Percentiles rank a stretch among this genome's conserved stretches.
Conservation (phyloP, 306 rosid species). For the Acacia confusa region DNA sequence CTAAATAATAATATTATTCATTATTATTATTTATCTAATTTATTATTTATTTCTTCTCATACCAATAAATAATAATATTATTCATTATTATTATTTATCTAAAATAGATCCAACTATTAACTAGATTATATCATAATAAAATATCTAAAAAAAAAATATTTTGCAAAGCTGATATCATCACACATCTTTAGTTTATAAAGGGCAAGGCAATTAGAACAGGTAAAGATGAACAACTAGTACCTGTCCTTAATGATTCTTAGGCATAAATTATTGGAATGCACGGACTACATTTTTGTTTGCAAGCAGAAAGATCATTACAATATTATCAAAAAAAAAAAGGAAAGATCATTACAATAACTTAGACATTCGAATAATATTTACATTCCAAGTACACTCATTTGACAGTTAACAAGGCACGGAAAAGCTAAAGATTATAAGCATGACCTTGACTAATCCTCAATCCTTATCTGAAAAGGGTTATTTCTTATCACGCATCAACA, state of each 20-base stretch:
- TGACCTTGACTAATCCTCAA: not conserved
- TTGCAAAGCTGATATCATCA: not conserved
- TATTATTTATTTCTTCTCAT: no score
- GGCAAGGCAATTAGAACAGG: not conserved
- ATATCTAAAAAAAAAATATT: not conserved
- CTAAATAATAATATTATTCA: no score
- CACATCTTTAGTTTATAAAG: not conserved
- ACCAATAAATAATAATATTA: no score
- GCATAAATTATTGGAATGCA: not conserved
- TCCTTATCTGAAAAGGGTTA: not conserved
- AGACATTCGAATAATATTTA: not conserved
- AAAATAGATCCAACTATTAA: not conserved
- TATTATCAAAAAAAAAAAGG: not conserved
- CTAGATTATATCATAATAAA: not conserved
- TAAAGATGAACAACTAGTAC: not conserved
- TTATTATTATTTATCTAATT: no score
- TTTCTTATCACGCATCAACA: not conserved
- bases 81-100: not conserved
- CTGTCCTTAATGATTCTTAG: not conserved
- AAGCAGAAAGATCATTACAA: constrained; percentile 9
- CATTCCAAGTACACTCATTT: not conserved
- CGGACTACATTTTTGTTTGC: not conserved
- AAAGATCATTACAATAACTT: constrained; percentile 12
- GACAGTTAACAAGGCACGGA: not conserved
- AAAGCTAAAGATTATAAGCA: not conserved